These are phyloP conservation scores for Ceratobasidium theobromae DNA, from an alignment of 1,284 basidiomycete species.

Conservation along the genomic window DNA sequence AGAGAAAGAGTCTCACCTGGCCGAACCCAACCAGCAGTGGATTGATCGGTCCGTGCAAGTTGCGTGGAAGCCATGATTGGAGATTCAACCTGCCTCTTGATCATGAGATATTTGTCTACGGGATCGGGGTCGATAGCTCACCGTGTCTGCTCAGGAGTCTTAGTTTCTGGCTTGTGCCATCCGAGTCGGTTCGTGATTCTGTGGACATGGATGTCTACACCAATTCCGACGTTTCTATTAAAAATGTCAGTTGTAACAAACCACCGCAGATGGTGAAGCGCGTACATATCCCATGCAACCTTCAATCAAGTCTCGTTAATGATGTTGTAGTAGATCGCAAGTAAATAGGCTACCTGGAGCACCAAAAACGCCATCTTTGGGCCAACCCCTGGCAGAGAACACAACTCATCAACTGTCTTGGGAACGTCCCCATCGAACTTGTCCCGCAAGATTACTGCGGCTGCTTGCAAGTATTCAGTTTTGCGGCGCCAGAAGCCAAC, in stretches of 20 bases:
- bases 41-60: conserved; percentile 81
- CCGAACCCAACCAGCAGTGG: conserved; percentile 90
- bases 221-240: conserved; percentile 85
- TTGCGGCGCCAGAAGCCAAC: conserved; percentile 91
- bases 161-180: conserved; percentile 86
- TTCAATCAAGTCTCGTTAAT: neutral
- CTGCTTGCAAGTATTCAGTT: conserved; percentile 55
- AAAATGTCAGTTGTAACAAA: neutral
- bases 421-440: conserved; percentile 81
- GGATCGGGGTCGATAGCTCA: conserved; percentile 39
- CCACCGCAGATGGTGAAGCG: neutral
- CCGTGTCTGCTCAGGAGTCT: conserved; percentile 86
- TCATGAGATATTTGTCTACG: neutral
- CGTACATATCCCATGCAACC: conserved; percentile 80
- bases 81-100: conserved; percentile 65
- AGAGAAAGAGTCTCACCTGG: conserved; percentile 56
- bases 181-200: conserved; percentile 89
- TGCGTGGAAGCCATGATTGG: conserved; percentile 85
- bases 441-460: conserved; percentile 66
- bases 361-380: conserved; percentile 91
- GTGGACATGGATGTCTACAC: conserved; percentile 95
- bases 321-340: neutral
- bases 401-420: conserved; percentile 81
- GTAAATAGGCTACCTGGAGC: conserved; percentile 52
- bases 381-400: conserved; percentile 82